Evolutionary conservation across 1,284 basidiomycete genomes (phyloP).

Genomic region (Ganoderma multipileum): DNA sequence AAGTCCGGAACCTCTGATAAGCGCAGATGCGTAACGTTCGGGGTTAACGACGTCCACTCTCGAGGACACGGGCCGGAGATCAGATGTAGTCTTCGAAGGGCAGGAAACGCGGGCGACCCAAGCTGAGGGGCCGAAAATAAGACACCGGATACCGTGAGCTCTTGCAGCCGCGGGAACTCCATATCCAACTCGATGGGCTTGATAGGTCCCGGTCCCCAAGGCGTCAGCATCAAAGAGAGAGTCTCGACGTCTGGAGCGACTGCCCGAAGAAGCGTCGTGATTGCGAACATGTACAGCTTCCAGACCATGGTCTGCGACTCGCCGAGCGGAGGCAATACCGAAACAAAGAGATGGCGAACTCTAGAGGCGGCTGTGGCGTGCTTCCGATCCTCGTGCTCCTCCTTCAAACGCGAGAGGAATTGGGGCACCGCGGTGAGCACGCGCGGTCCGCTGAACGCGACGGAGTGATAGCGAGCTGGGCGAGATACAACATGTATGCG

Average conservation of each 20-base stretch:
- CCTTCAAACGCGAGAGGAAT: conserved; percentile 8
- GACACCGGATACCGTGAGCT: conserved; percentile 27
- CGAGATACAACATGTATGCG: conserved; percentile 25
- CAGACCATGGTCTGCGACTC: conserved; percentile 16
- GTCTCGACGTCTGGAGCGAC: conserved; percentile 24
- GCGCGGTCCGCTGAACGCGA: conserved; percentile 23
- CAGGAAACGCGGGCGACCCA: conserved; percentile 8
- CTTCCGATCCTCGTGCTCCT: conserved; percentile 18
- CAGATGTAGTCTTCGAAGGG: conserved; percentile 8
- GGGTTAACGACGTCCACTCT: conserved; percentile 26
- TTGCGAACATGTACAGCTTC: conserved; percentile 25
- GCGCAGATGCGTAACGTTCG: conserved; percentile 27
- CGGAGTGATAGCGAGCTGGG: conserved; percentile 27
- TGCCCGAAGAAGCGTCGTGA: conserved; percentile 23
- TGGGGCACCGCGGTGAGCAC: conserved; percentile 21
- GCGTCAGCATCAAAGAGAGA: conserved; percentile 22
- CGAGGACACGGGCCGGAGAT: conserved; percentile 5
- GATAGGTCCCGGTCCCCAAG: conserved; percentile 16
- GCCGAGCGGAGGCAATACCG: conserved; percentile 20
- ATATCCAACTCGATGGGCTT: conserved; percentile 15
- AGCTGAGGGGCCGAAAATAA: conserved; percentile 25
- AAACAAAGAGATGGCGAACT: conserved; percentile 30
- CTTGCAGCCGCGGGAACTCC: conserved; percentile 21
- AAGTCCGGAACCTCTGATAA: conserved; percentile 19
- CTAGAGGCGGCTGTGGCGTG: conserved; percentile 22